Evolutionary conservation across 2,329 filamentous ascomycete species (phyloP).

Genomic region (Rhynchosporium secalis): DNA sequence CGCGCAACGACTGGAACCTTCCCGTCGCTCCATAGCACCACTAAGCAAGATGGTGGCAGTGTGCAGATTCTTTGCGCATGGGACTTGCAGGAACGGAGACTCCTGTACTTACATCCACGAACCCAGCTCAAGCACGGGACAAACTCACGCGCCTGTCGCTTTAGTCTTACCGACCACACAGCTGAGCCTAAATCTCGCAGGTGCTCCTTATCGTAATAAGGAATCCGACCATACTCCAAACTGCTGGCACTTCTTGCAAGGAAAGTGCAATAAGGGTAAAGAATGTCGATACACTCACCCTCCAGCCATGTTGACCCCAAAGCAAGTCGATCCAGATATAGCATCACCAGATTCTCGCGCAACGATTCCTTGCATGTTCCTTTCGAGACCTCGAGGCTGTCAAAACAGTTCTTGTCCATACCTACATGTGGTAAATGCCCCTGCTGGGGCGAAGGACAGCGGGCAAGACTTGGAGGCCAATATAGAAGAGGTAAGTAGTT

Average conservation of each 20-base stretch:
- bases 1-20: too few species aligned
- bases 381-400: constrained; percentile 20
- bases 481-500: constrained; percentile 17
- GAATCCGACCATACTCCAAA: too few species aligned
- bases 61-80: constrained; percentile 27
- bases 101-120: constrained; percentile 27
- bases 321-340: not conserved
- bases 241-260: too few species aligned
- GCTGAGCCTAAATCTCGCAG: too few species aligned
- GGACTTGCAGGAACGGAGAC: constrained; percentile 26
- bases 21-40: too few species aligned
- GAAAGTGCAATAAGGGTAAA: too few species aligned
- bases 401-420: constrained; percentile 21
- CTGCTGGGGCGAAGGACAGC: constrained; percentile 1
- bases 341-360: constrained; percentile 18
- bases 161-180: too few species aligned
- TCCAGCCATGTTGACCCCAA: too few species aligned
- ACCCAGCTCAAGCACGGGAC: constrained; percentile 4
- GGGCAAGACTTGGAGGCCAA: constrained; percentile 18
- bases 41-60: constrained; percentile 20
- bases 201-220: too few species aligned
- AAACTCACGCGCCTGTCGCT: too few species aligned
- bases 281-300: too few species aligned
- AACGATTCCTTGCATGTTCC: constrained; percentile 19
- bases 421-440: not conserved